Evolutionary conservation across 148 eudicot species (phyloP).

Genomic region (Rhododendron molle): DNA sequence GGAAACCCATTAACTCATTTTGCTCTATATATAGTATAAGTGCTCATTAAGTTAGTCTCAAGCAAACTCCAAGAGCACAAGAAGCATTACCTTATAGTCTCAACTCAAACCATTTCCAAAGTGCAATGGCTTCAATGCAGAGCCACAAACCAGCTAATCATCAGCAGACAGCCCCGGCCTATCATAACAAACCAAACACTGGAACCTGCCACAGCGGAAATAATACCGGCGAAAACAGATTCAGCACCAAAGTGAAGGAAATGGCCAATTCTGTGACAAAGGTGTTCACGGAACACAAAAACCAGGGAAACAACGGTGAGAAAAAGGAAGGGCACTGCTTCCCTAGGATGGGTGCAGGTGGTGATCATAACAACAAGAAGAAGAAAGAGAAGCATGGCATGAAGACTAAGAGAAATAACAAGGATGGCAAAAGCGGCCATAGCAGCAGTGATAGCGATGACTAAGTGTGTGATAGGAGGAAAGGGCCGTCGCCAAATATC

Average conservation of each 20-base stretch:
- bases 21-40: conserved; percentile 4
- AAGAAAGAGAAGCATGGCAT: conserved; percentile 24
- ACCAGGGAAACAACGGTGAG: background rate
- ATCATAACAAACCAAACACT: background rate
- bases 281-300: conserved; percentile 22
- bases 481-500: background rate
- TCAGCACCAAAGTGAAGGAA: conserved; percentile 31
- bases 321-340: conserved; percentile 27
- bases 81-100: background rate
- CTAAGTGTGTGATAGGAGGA: conserved; percentile 16
- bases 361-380: conserved; percentile 22
- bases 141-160: conserved; percentile 24
- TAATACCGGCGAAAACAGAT: conserved; percentile 15
- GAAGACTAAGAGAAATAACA: conserved; percentile 21
- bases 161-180: background rate
- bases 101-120: background rate
- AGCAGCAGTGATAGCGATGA: conserved; percentile 31
- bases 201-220: conserved; percentile 12
- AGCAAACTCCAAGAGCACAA: background rate
- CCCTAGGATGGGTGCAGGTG: conserved; percentile 21
- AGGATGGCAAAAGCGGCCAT: conserved; percentile 22
- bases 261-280: conserved; percentile 28
- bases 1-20: background rate
- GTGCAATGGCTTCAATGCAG: conserved; percentile 35
- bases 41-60: background rate